Evolutionary conservation across 306 rosid genomes (phyloP).

Genomic region (Cucurbita pepo): DNA sequence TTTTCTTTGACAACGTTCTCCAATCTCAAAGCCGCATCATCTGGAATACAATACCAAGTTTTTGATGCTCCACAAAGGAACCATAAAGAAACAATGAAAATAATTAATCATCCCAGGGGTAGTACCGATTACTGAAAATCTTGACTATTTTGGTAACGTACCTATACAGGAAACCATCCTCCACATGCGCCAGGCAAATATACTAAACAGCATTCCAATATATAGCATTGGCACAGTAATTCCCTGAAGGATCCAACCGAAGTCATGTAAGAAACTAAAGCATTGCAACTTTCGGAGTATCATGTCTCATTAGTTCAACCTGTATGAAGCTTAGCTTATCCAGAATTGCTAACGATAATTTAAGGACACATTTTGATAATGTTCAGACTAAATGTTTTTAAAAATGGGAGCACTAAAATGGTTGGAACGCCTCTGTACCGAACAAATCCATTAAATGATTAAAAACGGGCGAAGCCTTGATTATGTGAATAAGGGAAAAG

Average conservation of each 20-base stretch:
- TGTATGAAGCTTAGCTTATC: background rate
- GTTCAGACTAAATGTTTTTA: background rate
- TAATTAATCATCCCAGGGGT: background rate
- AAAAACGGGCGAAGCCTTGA: background rate
- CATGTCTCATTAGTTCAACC: no score
- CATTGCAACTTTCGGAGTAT: background rate
- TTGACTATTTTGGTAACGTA: conserved; percentile 13
- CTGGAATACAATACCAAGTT: conserved; percentile 97
- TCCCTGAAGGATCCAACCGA: conserved; percentile 46
- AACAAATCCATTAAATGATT: no score
- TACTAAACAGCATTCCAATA: conserved; percentile 91
- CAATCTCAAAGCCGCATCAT: conserved; percentile 76
- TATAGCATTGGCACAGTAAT: conserved; percentile 96
- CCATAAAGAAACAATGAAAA: conserved; percentile 44
- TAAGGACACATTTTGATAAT: background rate
- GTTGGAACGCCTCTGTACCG: no score
- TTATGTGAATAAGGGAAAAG: background rate
- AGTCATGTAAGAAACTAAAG: conserved; percentile 5
- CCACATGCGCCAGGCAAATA: conserved; percentile 97
- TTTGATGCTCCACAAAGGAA: conserved; percentile 92
- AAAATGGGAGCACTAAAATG: no score
- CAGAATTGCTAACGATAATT: background rate
- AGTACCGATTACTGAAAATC: background rate
- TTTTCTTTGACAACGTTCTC: conserved; percentile 79
- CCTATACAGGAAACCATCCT: conserved; percentile 95